A percentile compares a stretch with the other conserved stretches of the same genome.
Conservation (phyloP, 352 stramenopile species). For the Globisporangium abappressorium region DNA sequence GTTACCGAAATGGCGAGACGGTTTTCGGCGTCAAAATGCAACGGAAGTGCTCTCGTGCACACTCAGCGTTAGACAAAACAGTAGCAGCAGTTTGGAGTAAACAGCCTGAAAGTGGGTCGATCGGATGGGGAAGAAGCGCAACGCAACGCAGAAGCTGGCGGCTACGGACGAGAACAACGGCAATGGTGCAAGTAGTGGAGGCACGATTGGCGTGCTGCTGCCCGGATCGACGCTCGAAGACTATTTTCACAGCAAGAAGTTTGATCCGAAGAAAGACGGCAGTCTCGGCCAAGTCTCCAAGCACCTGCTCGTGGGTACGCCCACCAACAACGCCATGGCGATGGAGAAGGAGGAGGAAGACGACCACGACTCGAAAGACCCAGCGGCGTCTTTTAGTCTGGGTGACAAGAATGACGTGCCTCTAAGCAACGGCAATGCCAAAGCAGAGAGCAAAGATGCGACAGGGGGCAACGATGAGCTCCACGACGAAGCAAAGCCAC, state of each 20-base stretch:
- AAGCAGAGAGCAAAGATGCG: background rate
- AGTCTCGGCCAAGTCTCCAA: conserved; percentile 31
- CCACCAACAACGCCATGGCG: conserved; percentile 51
- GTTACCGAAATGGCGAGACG: background rate
- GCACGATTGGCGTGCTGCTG: background rate
- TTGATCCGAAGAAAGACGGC: conserved; percentile 13
- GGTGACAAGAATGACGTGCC: conserved; percentile 13
- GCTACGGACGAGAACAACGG: conserved; percentile 23
- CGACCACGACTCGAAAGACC: background rate
- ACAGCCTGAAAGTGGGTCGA: background rate
- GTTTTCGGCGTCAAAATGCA: background rate
- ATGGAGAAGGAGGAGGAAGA: conserved; percentile 29
- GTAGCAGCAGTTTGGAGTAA: background rate
- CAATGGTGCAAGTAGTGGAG: background rate
- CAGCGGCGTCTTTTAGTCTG: background rate
- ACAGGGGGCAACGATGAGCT: background rate
- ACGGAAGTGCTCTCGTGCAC: background rate
- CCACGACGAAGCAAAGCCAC: background rate
- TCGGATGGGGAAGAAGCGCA: conserved; percentile 27
- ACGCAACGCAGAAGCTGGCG: conserved; percentile 18
- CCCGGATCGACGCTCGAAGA: conserved; percentile 35
- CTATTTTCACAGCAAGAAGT: conserved; percentile 39
- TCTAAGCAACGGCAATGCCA: background rate
- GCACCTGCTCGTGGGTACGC: conserved; percentile 51
- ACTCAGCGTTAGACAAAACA: background rate